A percentile compares a stretch with the other conserved stretches of the same genome.
These are phyloP conservation scores for Aspergillus fumigatus DNA, from an alignment of 2,329 filamentous ascomycete genomes.

Conservation along the genomic window DNA sequence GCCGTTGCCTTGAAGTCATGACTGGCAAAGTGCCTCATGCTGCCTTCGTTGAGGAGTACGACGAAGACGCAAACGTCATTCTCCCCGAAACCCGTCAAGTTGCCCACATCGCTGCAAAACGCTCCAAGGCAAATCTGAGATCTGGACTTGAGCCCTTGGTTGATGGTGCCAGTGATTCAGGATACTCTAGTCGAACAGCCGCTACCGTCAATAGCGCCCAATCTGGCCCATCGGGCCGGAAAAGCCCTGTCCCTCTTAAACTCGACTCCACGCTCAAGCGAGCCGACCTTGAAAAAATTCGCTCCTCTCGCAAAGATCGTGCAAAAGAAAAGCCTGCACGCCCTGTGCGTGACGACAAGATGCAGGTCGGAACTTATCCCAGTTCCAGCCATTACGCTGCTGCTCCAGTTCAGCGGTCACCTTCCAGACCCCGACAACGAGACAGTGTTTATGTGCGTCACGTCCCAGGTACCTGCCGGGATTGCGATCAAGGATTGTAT, in stretches of 20 bases:
- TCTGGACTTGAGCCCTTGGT: slow-evolving; percentile 31
- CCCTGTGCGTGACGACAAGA: slow-evolving; percentile 30
- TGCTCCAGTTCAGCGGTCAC: slow-evolving; percentile 25
- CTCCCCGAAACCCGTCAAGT: slow-evolving; percentile 45
- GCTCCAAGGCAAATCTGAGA: slow-evolving; percentile 41
- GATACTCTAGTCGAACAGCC: slow-evolving; percentile 57
- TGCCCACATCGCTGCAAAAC: slow-evolving; percentile 49
- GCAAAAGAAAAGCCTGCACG: slow-evolving; percentile 25
- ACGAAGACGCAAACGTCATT: slow-evolving; percentile 41
- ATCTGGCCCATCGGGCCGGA: slow-evolving; percentile 45
- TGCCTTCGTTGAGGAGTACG: slow-evolving; percentile 47
- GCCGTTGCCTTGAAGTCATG: slow-evolving; percentile 31
- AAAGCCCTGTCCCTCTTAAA: slow-evolving; percentile 34
- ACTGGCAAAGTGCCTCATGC: slow-evolving; percentile 36
- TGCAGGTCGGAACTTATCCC: slow-evolving; percentile 32
- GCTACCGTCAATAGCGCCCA: slow-evolving; percentile 50
- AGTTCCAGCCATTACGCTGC: slow-evolving; percentile 24
- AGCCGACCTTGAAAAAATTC: slow-evolving; percentile 23
- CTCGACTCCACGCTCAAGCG: slow-evolving; percentile 32
- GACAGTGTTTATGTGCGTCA: slow-evolving; percentile 29
- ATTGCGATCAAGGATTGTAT: slow-evolving; percentile 32
- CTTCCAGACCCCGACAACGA: slow-evolving; percentile 31
- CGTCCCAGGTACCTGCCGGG: slow-evolving; percentile 30
- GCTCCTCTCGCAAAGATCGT: slow-evolving; percentile 30
- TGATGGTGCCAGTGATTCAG: slow-evolving; percentile 56